A percentile compares a stretch with the other conserved stretches of the same genome.
Evolutionary conservation across 768 basidiomycete genomes (phyloP).

Genomic region (Fomitopsis serialis): DNA sequence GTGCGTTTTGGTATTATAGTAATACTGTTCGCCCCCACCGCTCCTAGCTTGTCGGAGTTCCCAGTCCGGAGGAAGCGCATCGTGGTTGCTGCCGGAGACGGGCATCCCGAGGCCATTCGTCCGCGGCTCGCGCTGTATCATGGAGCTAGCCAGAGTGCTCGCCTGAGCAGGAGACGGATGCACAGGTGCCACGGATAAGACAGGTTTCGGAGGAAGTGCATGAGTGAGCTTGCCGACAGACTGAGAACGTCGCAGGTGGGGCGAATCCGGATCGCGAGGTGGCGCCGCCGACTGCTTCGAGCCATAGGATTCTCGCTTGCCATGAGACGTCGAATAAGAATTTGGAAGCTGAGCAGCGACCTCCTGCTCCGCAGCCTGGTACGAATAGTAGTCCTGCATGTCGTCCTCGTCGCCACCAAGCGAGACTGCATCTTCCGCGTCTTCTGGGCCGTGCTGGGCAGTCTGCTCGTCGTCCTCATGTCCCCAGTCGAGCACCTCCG

Average conservation of each 20-base stretch:
- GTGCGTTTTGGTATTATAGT: slow-evolving; percentile 51
- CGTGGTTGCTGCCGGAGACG: slow-evolving; percentile 12
- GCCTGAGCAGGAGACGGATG: slow-evolving; percentile 49
- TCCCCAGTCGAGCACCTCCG: slow-evolving; percentile 69
- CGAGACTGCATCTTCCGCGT: slow-evolving; percentile 61
- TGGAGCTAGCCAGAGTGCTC: slow-evolving; percentile 56
- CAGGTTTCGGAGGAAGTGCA: slow-evolving; percentile 64
- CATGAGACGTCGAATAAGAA: background rate
- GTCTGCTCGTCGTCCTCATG: slow-evolving; percentile 40
- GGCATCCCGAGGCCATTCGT: slow-evolving; percentile 23
- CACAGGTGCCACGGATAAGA: slow-evolving; percentile 40
- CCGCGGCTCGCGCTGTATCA: slow-evolving; percentile 49
- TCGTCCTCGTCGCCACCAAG: slow-evolving; percentile 64
- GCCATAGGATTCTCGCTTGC: slow-evolving; percentile 17
- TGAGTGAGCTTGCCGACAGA: slow-evolving; percentile 46
- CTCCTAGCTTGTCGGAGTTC: slow-evolving; percentile 51
- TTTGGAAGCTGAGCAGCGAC: background rate
- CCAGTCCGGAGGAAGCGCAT: slow-evolving; percentile 53
- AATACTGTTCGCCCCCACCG: slow-evolving; percentile 38
- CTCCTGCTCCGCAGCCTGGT: slow-evolving; percentile 30
- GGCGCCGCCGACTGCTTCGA: slow-evolving; percentile 11
- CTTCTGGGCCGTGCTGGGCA: slow-evolving; percentile 24
- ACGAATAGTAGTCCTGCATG: slow-evolving; percentile 42
- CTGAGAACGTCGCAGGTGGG: slow-evolving; percentile 21
- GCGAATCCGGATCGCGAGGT: slow-evolving; percentile 17